Conservation (phyloP, 805 yeast genomes). For the Nakazawaea holstii region DNA sequence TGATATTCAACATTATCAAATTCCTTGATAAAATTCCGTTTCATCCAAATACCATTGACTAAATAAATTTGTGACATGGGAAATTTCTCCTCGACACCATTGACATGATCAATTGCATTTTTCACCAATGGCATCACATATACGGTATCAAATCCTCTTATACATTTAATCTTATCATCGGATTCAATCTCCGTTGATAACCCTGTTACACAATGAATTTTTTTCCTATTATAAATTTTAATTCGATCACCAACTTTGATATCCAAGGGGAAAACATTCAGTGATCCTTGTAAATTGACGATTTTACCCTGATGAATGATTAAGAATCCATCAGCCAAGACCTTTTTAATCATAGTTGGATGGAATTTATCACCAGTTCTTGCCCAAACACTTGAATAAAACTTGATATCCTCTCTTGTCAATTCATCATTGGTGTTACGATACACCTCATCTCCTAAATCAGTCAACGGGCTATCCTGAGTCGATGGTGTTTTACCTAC, state of each 20-base stretch:
- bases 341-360: slow-evolving; percentile 9
- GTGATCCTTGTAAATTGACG: slow-evolving; percentile 13
- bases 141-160: slow-evolving; percentile 56
- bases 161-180: slow-evolving; percentile 37
- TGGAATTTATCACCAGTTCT: slow-evolving; percentile 8
- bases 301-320: slow-evolving; percentile 6
- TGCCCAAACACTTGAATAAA: slow-evolving; percentile 13
- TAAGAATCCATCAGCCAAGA: slow-evolving; percentile 4
- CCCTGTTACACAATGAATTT: slow-evolving; percentile 40
- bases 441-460: neutral
- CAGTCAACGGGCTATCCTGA: neutral
- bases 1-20: slow-evolving; percentile 1
- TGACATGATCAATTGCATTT: slow-evolving; percentile 9
- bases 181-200: slow-evolving; percentile 24
- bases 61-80: slow-evolving; percentile 1
- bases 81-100: neutral
- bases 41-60: slow-evolving; percentile 5
- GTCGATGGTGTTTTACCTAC: neutral
- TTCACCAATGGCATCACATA: slow-evolving; percentile 21
- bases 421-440: neutral
- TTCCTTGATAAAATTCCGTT: neutral
- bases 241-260: slow-evolving; percentile 54
- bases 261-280: slow-evolving; percentile 40
- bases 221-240: slow-evolving; percentile 24
- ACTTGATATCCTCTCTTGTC: neutral